Conservation (phyloP, 371 early-diverging fungal species). For the Batkoa obscura region DNA sequence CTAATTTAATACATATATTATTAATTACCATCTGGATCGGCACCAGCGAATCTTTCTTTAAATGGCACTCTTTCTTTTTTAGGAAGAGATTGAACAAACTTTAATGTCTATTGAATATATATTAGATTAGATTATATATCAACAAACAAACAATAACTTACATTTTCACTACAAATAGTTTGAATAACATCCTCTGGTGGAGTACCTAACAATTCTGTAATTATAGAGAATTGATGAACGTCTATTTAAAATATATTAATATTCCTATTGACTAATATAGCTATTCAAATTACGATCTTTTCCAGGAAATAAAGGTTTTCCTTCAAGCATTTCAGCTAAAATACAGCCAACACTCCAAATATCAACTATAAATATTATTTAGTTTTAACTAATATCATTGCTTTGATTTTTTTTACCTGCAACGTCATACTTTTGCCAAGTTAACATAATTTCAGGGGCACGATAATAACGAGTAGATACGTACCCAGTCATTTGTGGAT, state of each 20-base stretch:
- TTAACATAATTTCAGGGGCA: slow-evolving; percentile 96
- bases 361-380: no score
- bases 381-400: no score
- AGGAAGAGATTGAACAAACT: slow-evolving; percentile 81
- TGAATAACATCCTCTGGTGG: slow-evolving; percentile 79
- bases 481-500: slow-evolving; percentile 83
- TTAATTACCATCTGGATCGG: slow-evolving; percentile 31
- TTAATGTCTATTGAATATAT: slow-evolving; percentile 34
- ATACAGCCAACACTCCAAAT: slow-evolving; percentile 97
- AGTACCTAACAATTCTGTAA: slow-evolving; percentile 91
- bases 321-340: slow-evolving; percentile 86
- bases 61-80: slow-evolving; percentile 77
- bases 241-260: slow-evolving; percentile 19
- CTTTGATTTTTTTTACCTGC: no score
- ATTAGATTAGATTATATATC: background rate
- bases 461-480: slow-evolving; percentile 98
- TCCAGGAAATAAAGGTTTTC: slow-evolving; percentile 78
- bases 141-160: slow-evolving; percentile 12
- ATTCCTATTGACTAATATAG: no score
- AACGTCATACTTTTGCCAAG: slow-evolving; percentile 86
- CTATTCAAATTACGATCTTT: slow-evolving; percentile 48
- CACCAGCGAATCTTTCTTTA: slow-evolving; percentile 39
- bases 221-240: slow-evolving; percentile 93
- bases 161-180: slow-evolving; percentile 54
- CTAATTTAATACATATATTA: slow-evolving; percentile 26